Percentiles rank a stretch among this genome's conserved stretches.
These are phyloP conservation scores for Tilletia horrida DNA, from an alignment of 1,284 basidiomycete genomes.

Conservation along the genomic window DNA sequence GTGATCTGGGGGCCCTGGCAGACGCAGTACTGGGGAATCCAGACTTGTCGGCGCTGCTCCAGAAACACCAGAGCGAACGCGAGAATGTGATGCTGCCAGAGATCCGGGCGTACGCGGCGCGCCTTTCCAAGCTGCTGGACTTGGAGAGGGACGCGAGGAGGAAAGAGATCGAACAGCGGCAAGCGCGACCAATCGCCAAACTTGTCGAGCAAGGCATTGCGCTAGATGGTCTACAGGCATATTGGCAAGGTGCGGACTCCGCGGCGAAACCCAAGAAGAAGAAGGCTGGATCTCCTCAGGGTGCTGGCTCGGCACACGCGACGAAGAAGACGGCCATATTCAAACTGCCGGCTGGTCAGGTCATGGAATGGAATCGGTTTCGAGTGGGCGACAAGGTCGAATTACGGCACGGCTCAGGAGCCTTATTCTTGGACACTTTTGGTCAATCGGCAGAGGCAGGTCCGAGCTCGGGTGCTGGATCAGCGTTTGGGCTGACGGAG, in stretches of 20 bases:
- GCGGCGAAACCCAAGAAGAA: neutral
- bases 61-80: neutral
- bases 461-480: neutral
- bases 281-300: slow-evolving; percentile 4
- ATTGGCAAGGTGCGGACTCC: slow-evolving; percentile 36
- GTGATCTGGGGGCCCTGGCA: neutral
- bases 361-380: slow-evolving; percentile 19
- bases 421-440: slow-evolving; percentile 8
- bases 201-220: slow-evolving; percentile 24
- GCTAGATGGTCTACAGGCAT: slow-evolving; percentile 43
- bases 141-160: neutral
- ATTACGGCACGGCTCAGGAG: slow-evolving; percentile 32
- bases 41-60: neutral
- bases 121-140: slow-evolving; percentile 1
- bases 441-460: neutral
- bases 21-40: neutral
- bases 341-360: slow-evolving; percentile 33
- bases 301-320: slow-evolving; percentile 31
- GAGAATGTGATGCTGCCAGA: neutral
- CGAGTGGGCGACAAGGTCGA: slow-evolving; percentile 18
- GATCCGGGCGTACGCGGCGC: slow-evolving; percentile 4
- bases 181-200: slow-evolving; percentile 10
- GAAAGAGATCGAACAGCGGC: slow-evolving; percentile 10
- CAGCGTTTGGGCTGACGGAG: neutral
- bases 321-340: slow-evolving; percentile 45